Conservation (phyloP, 2,329 filamentous ascomycete genomes). For the Mariannaea elegans region DNA sequence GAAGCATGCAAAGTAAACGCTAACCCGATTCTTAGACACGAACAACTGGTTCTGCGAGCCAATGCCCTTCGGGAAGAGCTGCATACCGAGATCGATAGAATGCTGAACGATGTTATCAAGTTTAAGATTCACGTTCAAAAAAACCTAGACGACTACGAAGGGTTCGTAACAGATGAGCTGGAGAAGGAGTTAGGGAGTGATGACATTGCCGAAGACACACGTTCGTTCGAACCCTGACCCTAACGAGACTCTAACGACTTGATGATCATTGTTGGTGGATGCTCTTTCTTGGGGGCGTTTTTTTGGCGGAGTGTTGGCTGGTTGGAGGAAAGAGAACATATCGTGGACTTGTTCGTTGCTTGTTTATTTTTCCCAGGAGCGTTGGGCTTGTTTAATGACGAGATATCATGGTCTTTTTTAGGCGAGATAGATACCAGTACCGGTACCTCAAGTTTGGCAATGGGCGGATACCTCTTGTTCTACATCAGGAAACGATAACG, state of each 20-base stretch:
- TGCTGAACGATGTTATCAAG: constrained; percentile 96
- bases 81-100: constrained; percentile 95
- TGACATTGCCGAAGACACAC: constrained; percentile 63
- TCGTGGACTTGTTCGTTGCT: constrained; percentile 3
- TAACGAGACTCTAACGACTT: constrained; percentile 25
- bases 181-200: constrained; percentile 81
- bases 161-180: constrained; percentile 92
- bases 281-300: constrained; percentile 8
- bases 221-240: constrained; percentile 55
- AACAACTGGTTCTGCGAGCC: constrained; percentile 86
- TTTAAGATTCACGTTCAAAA: constrained; percentile 99
- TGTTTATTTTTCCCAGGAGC: not conserved
- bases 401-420: constrained; percentile 13
- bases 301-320: constrained; percentile 6
- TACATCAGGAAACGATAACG: no score
- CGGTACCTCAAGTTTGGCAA: no score
- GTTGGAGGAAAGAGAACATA: not conserved
- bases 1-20: not conserved
- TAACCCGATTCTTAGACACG: constrained; percentile 68
- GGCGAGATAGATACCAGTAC: constrained; percentile 20
- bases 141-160: constrained; percentile 91
- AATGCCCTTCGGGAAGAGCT: constrained; percentile 91
- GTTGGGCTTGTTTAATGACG: constrained; percentile 5
- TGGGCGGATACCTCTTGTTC: no score
- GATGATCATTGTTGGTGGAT: constrained; percentile 5